These are phyloP conservation scores for Amyloporia xantha DNA, from an alignment of 768 basidiomycete genomes.

Conservation along the genomic window DNA sequence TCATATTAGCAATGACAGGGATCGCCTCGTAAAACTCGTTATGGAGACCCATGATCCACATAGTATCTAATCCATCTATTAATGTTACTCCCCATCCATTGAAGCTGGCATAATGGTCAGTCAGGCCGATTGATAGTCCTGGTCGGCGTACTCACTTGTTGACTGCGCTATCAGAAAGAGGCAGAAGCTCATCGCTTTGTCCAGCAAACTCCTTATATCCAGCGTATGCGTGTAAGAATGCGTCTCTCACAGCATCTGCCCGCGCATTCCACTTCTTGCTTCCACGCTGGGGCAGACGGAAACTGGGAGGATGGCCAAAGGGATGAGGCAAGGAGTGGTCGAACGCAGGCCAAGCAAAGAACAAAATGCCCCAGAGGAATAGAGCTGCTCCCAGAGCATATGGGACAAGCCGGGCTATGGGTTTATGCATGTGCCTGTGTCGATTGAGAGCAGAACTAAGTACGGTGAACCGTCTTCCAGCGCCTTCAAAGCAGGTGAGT, in stretches of 20 bases:
- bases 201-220: slow-evolving; percentile 56
- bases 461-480: too few relatives aligned
- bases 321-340: slow-evolving; percentile 3
- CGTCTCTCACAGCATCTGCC: slow-evolving; percentile 49
- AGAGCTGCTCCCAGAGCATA: slow-evolving; percentile 3
- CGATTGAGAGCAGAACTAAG: too few relatives aligned
- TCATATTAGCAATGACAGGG: slow-evolving; percentile 39
- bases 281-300: neutral
- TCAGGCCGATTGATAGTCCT: too few relatives aligned
- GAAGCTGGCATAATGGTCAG: slow-evolving; percentile 38
- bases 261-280: slow-evolving; percentile 42
- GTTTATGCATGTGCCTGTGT: too few relatives aligned
- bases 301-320: neutral
- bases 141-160: slow-evolving; percentile 52
- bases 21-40: slow-evolving; percentile 66
- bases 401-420: neutral
- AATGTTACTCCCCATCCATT: slow-evolving; percentile 77
- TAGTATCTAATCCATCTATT: slow-evolving; percentile 81
- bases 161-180: slow-evolving; percentile 38
- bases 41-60: slow-evolving; percentile 72
- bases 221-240: slow-evolving; percentile 61
- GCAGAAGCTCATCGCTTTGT: slow-evolving; percentile 56
- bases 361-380: slow-evolving; percentile 5
- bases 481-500: too few relatives aligned
- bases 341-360: slow-evolving; percentile 5